phyloP scores from a whole-genome alignment of 2,329 filamentous ascomycete genomes.

The Stemphylium lycopersici region DNA sequence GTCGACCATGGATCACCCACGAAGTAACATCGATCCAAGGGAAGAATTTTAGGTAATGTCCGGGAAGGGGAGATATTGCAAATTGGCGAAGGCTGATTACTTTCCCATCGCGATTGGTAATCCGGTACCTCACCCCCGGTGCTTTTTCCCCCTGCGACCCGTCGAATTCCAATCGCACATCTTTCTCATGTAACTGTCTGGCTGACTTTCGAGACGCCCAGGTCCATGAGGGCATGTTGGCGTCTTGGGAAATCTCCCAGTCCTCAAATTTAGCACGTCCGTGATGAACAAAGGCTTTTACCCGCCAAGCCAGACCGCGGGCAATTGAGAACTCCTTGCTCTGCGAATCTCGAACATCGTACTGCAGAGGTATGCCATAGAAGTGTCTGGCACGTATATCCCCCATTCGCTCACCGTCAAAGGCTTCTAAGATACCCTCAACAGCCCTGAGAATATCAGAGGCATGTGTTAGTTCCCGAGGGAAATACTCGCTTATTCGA shows the following conservation, averaged over 20 bases:
- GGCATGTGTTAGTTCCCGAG: not conserved
- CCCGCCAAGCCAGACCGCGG: not conserved
- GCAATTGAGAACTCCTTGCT: too few species aligned
- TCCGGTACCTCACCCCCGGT: not conserved
- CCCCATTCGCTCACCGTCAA: not conserved
- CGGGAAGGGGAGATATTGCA: not conserved
- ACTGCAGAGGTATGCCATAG: not conserved
- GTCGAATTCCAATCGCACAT: not conserved
- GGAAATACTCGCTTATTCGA: not conserved
- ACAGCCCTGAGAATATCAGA: conserved; percentile 1
- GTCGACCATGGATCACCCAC: not conserved
- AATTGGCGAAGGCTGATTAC: not conserved
- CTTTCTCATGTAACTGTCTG: too few species aligned
- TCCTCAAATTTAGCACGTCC: not conserved
- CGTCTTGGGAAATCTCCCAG: too few species aligned
- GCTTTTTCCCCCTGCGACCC: too few species aligned
- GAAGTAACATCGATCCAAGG: not conserved
- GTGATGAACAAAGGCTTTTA: not conserved
- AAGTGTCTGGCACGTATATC: not conserved
- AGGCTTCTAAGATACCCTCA: conserved; percentile 2
- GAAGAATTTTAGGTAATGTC: not conserved
- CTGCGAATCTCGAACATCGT: not conserved
- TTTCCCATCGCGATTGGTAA: not conserved
- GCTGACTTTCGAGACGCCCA: not conserved
- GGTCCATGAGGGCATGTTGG: not conserved